phyloP scores from a whole-genome alignment of 2,329 filamentous ascomycete genomes.

The Fusarium aywerte region DNA sequence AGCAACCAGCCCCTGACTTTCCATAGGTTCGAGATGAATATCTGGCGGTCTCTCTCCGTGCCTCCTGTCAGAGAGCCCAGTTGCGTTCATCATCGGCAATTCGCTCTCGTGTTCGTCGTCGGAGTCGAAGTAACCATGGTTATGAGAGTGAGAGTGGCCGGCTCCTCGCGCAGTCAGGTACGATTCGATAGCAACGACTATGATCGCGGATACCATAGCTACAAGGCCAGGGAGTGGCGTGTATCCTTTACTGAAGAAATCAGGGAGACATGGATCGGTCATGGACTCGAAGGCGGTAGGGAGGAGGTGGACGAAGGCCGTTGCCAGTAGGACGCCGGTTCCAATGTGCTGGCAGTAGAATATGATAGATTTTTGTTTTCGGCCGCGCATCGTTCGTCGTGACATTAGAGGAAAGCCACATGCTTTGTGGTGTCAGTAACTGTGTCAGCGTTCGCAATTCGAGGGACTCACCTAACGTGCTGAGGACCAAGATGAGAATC shows the following conservation, averaged over 20 bases:
- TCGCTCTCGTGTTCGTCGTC: constrained; percentile 54
- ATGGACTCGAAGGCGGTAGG: constrained; percentile 75
- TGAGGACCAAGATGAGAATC: constrained; percentile 71
- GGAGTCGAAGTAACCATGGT: constrained; percentile 61
- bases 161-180: constrained; percentile 80
- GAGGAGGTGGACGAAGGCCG: constrained; percentile 82
- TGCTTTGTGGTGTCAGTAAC: constrained; percentile 53
- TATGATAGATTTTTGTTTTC: constrained; percentile 68
- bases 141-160: constrained; percentile 69
- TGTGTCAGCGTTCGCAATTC: not conserved
- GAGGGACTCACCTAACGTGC: constrained; percentile 62
- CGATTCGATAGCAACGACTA: constrained; percentile 88
- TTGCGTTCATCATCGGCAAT: constrained; percentile 40
- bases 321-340: constrained; percentile 86
- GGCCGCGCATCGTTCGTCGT: constrained; percentile 66
- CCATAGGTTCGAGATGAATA: constrained; percentile 63
- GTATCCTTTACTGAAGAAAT: constrained; percentile 83
- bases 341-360: constrained; percentile 80
- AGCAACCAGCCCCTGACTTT: constrained; percentile 66
- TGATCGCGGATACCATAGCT: constrained; percentile 82
- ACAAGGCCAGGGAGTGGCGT: constrained; percentile 82
- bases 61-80: constrained; percentile 54
- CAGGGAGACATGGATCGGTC: constrained; percentile 77
- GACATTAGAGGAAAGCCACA: constrained; percentile 75
- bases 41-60: constrained; percentile 57